Base-by-base conservation (phyloP, 345 rosid species). In the Bruguiera gymnorhiza region DNA sequence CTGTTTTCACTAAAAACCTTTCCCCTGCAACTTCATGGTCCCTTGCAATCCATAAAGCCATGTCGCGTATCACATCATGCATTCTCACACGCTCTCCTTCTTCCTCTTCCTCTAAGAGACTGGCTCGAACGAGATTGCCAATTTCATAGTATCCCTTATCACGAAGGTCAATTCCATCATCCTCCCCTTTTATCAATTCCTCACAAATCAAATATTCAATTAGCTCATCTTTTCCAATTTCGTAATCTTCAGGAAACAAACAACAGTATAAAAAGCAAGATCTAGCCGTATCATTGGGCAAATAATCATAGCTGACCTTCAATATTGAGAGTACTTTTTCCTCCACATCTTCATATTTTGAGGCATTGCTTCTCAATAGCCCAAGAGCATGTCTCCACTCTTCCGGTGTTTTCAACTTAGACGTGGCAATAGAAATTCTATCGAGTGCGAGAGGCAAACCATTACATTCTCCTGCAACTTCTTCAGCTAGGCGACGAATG, bases 201-300 rank as follows among this genome's bases (percentile, higher is more conserved):
- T 73, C 80, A 4, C 13, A 51, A 10, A 82, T 68, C 36, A 55
- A 64, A 58, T 39, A 39, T 3, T 56, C 30, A 13, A 79, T 63
- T 43, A 82, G 9, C 6, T 57, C 64, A 16, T 36, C 24, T 10
- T 29, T 70, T 1, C 3, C 1, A 6, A 60, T 24, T 16, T 8
- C 1, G 8, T 1, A 56, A 55, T 70, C 73, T 24, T 70, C 71
- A 2, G 73, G 32, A 66, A 20, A 78, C 4, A 81, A 21, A 5
- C 70, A 73, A 58, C 63, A 73, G 53, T 60, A 62, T 10, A 73
- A 48, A 20, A 81, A 70, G 48, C 77, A 71, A 8, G 7, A 37
- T 51, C 58, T 67, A 5, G 61, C 7, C 3, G 34, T 26, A 21
- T 8, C 31, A 62, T 62, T 54, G 3, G 66, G 26, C 60, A 72